Evolutionary conservation across 2,329 filamentous ascomycete species (phyloP), one percentile per base, ranked within the genome.

Genomic region (Sarocladiaceae sp.): DNA sequence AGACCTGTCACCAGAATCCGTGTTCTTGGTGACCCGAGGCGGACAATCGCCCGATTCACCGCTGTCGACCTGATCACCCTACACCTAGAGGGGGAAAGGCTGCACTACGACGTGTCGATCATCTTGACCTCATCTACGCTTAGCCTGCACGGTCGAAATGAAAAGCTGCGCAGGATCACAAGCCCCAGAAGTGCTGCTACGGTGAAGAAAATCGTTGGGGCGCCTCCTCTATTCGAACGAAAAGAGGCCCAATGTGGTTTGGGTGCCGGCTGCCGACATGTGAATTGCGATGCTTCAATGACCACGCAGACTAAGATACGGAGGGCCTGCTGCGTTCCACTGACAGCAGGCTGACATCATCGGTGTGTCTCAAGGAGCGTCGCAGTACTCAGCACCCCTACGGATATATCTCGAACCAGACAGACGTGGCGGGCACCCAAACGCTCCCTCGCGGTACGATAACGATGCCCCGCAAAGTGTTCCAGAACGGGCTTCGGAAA

Each of bases 321-420:
- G n/a, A 35, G 4, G 33, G 18, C 4, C 10, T 16, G 37, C 23
- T 41, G 19, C 37, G 29, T 41, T 41, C 37, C 37, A 29, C 29
- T 15, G 19, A 41, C 15, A 24, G 37, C 37, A 10, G 15, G n/a
- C 37, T 41, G 37, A 41, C 37, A 41, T 41, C 37, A 41, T 24
- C 19, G 29, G 23, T 41, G 37, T 21, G 23, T 41, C 37, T 23
- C 6, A 27, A 27, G 12, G 6, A 18, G 13, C 24, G 15, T 16
- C 24, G 9, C 26, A 29, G 29, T 21, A 11, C 19, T 27, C 34
- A 29, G 7, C 26, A 29, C 13, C 26, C 9, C 26, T 9, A 29
- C 26, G 26, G 26, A 9, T 9, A 29, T 29, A 29, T 7, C 33
- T 19, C n/a, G 34, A 6, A 23, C 13, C 26, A 13, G 13, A n/a